Percentiles rank a stretch among this genome's conserved stretches.
Evolutionary conservation across 192 early-diverging fungal species (phyloP).

Genomic region (Umbelopsis isabellina): DNA sequence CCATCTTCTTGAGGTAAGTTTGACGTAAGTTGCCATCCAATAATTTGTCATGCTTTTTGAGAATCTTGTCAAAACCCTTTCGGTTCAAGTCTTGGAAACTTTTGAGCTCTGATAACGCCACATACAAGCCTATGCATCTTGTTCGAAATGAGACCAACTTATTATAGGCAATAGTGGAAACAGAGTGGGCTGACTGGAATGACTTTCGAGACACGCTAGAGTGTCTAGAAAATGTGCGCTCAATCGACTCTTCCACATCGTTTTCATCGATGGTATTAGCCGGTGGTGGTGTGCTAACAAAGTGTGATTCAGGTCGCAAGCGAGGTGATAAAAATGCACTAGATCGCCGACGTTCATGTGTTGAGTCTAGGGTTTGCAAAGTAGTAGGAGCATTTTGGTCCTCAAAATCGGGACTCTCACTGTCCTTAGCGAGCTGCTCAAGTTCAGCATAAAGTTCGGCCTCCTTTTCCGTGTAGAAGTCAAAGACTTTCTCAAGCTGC

Average conservation of each 20-base stretch:
- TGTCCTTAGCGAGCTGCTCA: constrained; percentile 41
- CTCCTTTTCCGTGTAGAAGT: constrained; percentile 74
- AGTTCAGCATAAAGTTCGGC: constrained; percentile 59
- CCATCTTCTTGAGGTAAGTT: constrained; percentile 49
- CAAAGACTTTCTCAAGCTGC: constrained; percentile 71
- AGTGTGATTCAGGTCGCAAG: not conserved
- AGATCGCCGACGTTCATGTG: constrained; percentile 6
- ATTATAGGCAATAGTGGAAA: constrained; percentile 7
- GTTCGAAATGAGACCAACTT: constrained; percentile 29
- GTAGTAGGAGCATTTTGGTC: not conserved
- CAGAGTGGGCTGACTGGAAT: constrained; percentile 31
- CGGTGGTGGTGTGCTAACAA: constrained; percentile 11
- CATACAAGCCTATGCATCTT: constrained; percentile 36
- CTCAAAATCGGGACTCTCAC: constrained; percentile 1
- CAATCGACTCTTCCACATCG: not conserved
- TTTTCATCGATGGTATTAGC: not conserved
- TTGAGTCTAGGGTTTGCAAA: constrained; percentile 24
- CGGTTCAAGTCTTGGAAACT: constrained; percentile 85
- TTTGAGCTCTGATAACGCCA: constrained; percentile 78
- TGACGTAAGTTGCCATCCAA: constrained; percentile 52
- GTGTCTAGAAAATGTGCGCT: not conserved
- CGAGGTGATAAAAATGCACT: not conserved
- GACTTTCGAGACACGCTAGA: constrained; percentile 22
- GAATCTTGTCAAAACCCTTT: constrained; percentile 87
- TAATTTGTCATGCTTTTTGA: constrained; percentile 96